Conservation (phyloP, 495 filamentous ascomycete species). For the Corynascus novoguineensis region DNA sequence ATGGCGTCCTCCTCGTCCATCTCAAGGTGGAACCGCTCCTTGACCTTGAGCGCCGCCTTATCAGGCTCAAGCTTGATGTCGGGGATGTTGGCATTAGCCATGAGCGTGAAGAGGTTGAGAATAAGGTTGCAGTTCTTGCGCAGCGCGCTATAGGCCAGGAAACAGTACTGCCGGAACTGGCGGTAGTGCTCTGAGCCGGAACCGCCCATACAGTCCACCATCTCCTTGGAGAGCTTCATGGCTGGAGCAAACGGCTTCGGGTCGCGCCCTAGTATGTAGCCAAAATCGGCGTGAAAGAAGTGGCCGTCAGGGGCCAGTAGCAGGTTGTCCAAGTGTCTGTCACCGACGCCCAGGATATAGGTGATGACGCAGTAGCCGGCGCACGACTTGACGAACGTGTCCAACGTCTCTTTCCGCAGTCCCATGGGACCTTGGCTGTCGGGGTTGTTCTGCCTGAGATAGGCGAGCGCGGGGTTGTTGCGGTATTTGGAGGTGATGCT, state of each 20-base stretch:
- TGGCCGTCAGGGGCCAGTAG: conserved; percentile 84
- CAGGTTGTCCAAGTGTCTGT: conserved; percentile 94
- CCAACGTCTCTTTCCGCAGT: conserved; percentile 86
- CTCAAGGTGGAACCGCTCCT: conserved; percentile 88
- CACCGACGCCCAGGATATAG: conserved; percentile 95
- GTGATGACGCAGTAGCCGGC: conserved; percentile 99
- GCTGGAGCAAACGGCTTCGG: conserved; percentile 95
- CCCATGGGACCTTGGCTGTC: conserved; percentile 77
- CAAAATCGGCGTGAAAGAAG: conserved; percentile 98
- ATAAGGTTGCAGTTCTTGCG: conserved; percentile 86
- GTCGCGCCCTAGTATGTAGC: conserved; percentile 94
- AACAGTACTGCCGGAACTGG: conserved; percentile 90
- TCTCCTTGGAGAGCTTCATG: conserved; percentile 96
- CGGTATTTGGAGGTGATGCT: conserved; percentile 75
- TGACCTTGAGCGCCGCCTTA: conserved; percentile 88
- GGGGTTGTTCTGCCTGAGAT: conserved; percentile 84
- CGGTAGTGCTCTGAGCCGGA: conserved; percentile 68
- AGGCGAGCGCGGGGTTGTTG: conserved; percentile 66
- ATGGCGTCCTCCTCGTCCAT: conserved; percentile 92
- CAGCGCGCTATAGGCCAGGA: conserved; percentile 87
- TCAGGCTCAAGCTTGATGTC: conserved; percentile 90
- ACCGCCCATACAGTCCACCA: conserved; percentile 98
- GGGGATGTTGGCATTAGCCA: conserved; percentile 95
- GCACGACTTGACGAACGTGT: conserved; percentile 92
- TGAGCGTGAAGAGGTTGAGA: conserved; percentile 92